Evolutionary conservation across 768 basidiomycete genomes (phyloP).

Genomic region (Nevesoporus exiguus): DNA sequence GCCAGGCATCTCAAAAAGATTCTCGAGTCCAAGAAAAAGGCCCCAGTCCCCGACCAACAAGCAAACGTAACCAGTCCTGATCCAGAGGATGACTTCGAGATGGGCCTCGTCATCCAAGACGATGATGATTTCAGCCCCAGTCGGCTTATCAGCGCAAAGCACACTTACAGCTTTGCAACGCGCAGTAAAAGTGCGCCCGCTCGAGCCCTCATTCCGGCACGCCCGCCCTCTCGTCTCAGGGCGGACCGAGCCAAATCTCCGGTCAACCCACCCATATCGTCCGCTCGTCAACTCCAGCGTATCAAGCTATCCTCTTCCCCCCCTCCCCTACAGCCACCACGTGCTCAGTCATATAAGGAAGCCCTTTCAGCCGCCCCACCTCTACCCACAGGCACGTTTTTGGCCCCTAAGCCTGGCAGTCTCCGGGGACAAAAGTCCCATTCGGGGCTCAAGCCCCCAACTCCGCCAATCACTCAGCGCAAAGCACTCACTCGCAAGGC

Average conservation of each 20-base stretch:
- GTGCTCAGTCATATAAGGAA: slow-evolving; percentile 59
- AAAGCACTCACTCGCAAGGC: slow-evolving; percentile 67
- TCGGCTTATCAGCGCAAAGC: slow-evolving; percentile 53
- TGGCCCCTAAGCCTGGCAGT: slow-evolving; percentile 66
- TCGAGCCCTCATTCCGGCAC: slow-evolving; percentile 43
- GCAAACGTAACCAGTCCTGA: slow-evolving; percentile 56
- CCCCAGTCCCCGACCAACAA: slow-evolving; percentile 51
- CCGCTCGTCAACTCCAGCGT: slow-evolving; percentile 63
- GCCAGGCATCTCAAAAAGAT: slow-evolving; percentile 48
- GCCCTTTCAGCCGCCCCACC: slow-evolving; percentile 50
- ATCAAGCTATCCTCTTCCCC: slow-evolving; percentile 69
- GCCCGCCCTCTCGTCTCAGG: slow-evolving; percentile 64
- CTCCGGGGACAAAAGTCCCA: slow-evolving; percentile 84
- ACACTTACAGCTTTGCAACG: slow-evolving; percentile 41
- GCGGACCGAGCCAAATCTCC: slow-evolving; percentile 72
- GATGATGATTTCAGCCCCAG: slow-evolving; percentile 81
- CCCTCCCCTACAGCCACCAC: slow-evolving; percentile 48
- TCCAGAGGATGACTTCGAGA: slow-evolving; percentile 83
- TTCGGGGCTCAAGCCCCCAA: slow-evolving; percentile 73
- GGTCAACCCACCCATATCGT: slow-evolving; percentile 64
- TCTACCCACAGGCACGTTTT: slow-evolving; percentile 51
- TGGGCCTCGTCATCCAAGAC: slow-evolving; percentile 78
- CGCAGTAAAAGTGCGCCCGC: slow-evolving; percentile 63
- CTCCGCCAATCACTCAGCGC: slow-evolving; percentile 60
- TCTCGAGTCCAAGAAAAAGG: slow-evolving; percentile 52